Percentiles rank a stretch among this genome's conserved stretches.
These are phyloP conservation scores for Aspergillus diversus DNA, from an alignment of 495 filamentous ascomycete genomes.

Conservation along the genomic window DNA sequence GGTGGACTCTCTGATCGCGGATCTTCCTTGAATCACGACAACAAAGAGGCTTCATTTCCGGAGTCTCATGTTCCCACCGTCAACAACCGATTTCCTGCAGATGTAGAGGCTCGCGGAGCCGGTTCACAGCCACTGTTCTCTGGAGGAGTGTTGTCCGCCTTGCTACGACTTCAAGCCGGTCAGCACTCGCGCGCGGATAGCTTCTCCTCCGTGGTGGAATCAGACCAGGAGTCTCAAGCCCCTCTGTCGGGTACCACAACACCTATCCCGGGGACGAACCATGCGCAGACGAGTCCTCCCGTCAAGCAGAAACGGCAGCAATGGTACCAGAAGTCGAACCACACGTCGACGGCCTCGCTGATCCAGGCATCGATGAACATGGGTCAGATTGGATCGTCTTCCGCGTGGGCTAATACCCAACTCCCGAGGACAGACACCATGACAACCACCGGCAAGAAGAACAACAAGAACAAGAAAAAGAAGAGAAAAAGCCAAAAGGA, in stretches of 20 bases:
- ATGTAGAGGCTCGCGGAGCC: not conserved
- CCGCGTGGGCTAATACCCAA: constrained; percentile 34
- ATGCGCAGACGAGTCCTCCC: not conserved
- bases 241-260: not conserved
- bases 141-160: constrained; percentile 5
- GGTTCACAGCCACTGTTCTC: not conserved
- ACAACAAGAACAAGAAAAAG: constrained; percentile 23
- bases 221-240: not conserved
- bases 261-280: not conserved
- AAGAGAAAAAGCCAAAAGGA: constrained; percentile 55
- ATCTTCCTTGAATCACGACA: not conserved
- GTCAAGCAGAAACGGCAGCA: constrained; percentile 54
- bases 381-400: constrained; percentile 33
- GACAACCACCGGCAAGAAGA: not conserved
- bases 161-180: constrained; percentile 8
- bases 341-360: constrained; percentile 47
- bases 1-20: not conserved
- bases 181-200: constrained; percentile 3
- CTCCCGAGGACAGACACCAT: constrained; percentile 32
- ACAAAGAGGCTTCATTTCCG: not conserved
- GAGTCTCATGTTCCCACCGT: not conserved
- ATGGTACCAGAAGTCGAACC: constrained; percentile 65
- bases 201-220: not conserved
- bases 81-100: not conserved
- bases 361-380: constrained; percentile 55